Evolutionary conservation across 2,329 filamentous ascomycete genomes (phyloP), one percentile per base, ranked within the genome.

Genomic region (Oidium heveae): DNA sequence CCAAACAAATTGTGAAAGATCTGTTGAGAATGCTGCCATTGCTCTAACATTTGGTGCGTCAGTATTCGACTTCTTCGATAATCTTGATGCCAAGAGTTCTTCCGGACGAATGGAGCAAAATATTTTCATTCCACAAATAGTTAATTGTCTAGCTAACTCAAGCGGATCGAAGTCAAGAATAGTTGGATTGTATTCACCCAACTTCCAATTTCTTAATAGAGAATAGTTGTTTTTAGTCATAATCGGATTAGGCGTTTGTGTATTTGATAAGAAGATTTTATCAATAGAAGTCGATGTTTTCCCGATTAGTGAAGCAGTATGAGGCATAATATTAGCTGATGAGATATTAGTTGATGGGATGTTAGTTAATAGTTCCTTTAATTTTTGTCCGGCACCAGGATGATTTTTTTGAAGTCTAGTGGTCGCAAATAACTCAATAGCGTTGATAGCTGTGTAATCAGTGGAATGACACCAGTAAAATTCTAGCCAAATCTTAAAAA

Each of bases 401-500:
- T 95, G 70, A 7, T 81, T 72, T 1, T 72, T 67, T 52, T 72
- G 72, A 8, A 98, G 73, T 59, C 82, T 82, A 50, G 75, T 74
- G 59, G 82, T 77, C 1, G 89, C 87, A 66, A 98, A 98, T 0
- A 77, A 72, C 36, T 82, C 73, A 58, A 98, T 93, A 52, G 84
- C 71, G 0, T 75, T 72, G 9, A 98, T 72, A 1, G 88, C 86
- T 13, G 78, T 74, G 54, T 77, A 76, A 65, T 98, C 91, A 12
- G 80, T 79, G 56, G 86, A 79, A 58, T 86, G 79, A 51, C 84
- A 79, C 89, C 91, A 98, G 67, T 98, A 87, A 7, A 84, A 91
- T 69, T 96, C 91, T 20, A 98, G 72, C 91, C 91, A 98, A 44
- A 85, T 84, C 68, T 98, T 98, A 73, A 98, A 86, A 55, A 87